Conservation (phyloP, 2,329 filamentous ascomycete species). For the Thielaviopsis ethacetica region DNA sequence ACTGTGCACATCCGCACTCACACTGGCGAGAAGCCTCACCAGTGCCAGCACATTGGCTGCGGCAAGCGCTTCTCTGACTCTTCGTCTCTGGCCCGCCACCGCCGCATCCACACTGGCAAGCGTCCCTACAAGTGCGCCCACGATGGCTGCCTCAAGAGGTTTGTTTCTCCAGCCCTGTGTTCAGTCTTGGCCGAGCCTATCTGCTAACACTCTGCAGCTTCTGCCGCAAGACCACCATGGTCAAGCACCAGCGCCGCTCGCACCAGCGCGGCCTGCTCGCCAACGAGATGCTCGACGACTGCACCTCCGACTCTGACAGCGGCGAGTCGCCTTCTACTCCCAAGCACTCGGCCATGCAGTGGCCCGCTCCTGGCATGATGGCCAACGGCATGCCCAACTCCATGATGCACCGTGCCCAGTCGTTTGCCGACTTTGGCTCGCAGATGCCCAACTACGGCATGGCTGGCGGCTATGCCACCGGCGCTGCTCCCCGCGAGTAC, state of each 20-base stretch:
- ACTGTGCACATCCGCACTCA: conserved; percentile 57
- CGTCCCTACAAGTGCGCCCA: conserved; percentile 48
- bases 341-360: conserved; percentile 33
- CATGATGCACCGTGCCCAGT: conserved; percentile 33
- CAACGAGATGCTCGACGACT: conserved; percentile 36
- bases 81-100: conserved; percentile 47
- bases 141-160: conserved; percentile 47
- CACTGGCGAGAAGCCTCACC: conserved; percentile 55
- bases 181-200: background rate
- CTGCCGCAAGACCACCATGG: conserved; percentile 56
- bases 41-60: conserved; percentile 48
- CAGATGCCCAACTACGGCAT: conserved; percentile 28
- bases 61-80: conserved; percentile 56
- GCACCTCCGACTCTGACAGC: conserved; percentile 38
- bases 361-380: conserved; percentile 29
- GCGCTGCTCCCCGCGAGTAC: conserved; percentile 22
- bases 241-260: conserved; percentile 47
- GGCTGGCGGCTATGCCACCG: conserved; percentile 7
- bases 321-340: conserved; percentile 45
- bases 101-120: conserved; percentile 50
- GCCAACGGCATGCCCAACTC: conserved; percentile 23
- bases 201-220: conserved; percentile 33
- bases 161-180: conserved; percentile 10
- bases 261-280: conserved; percentile 42
- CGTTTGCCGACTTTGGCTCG: conserved; percentile 38